Evolutionary conservation across 352 stramenopile genomes (phyloP).

Genomic region (Detonula confervacea): DNA sequence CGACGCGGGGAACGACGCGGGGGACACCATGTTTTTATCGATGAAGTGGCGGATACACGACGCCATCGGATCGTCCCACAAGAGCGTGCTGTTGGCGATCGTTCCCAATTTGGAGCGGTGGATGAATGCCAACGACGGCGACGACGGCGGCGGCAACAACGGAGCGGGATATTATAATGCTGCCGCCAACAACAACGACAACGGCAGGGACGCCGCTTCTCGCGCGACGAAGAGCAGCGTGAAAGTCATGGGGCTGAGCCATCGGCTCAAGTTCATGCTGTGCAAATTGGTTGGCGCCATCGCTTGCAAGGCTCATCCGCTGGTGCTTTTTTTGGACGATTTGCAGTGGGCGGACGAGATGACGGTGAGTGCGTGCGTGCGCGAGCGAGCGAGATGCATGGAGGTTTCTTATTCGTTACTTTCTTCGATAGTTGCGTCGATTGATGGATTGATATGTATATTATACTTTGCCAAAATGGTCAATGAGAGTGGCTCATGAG

Average conservation of each 20-base stretch:
- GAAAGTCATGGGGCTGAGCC: conserved; percentile 2
- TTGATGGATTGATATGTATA: background rate
- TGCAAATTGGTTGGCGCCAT: conserved; percentile 42
- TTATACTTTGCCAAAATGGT: background rate
- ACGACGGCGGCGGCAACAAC: too few relatives aligned
- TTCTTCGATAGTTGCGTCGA: too few relatives aligned
- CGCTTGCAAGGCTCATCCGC: conserved; percentile 23
- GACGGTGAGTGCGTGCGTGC: conserved; percentile 18
- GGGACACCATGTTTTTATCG: conserved; percentile 1
- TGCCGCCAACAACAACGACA: too few relatives aligned
- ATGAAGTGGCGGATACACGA: conserved; percentile 41
- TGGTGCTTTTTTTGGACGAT: conserved; percentile 58
- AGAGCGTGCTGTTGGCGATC: conserved; percentile 20
- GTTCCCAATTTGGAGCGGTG: conserved; percentile 43
- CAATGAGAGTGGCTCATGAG: background rate
- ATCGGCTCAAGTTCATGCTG: conserved; percentile 31
- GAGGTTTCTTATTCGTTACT: too few relatives aligned
- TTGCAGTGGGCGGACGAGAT: conserved; percentile 52
- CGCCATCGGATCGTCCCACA: conserved; percentile 31
- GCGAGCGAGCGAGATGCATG: too few relatives aligned
- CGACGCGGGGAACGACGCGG: background rate
- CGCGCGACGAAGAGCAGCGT: background rate
- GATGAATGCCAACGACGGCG: too few relatives aligned
- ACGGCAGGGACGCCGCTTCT: too few relatives aligned
- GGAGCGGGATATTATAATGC: too few relatives aligned